Conservation (phyloP, 345 rosid genomes). For the Bruguiera sexangula region DNA sequence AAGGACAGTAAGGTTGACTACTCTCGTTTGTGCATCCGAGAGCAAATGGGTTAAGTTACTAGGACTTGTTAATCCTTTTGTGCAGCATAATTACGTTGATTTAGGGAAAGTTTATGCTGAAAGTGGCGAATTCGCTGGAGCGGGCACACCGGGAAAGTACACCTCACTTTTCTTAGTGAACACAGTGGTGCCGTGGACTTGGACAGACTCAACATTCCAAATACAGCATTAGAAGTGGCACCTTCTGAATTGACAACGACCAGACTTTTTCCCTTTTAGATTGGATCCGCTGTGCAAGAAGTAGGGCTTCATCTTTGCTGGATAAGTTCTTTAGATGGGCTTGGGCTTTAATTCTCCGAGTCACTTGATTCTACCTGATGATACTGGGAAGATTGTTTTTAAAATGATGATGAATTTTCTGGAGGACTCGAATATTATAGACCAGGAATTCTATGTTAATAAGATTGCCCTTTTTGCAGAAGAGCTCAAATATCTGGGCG, state of each 20-base stretch:
- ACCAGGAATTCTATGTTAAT: constrained; percentile 3
- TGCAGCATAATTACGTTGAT: neutral
- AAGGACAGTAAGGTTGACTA: neutral
- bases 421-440: neutral
- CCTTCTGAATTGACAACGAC: neutral
- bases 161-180: neutral
- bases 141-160: neutral
- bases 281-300: constrained; percentile 1
- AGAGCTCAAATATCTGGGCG: constrained; percentile 1
- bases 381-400: neutral
- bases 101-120: constrained; percentile 1
- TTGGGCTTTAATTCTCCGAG: constrained; percentile 13
- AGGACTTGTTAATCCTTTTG: neutral
- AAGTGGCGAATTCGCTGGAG: constrained; percentile 9
- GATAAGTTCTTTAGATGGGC: neutral
- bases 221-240: neutral
- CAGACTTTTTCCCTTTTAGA: constrained; percentile 9
- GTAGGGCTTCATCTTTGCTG: neutral
- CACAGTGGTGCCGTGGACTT: constrained; percentile 1
- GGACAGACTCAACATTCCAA: neutral
- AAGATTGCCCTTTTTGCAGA: neutral
- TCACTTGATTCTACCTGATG: constrained; percentile 12
- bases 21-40: constrained; percentile 11
- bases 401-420: constrained; percentile 1
- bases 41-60: constrained; percentile 16